phyloP scores from a whole-genome alignment of 106 monocot species.

The Ottelia alismoides region DNA sequence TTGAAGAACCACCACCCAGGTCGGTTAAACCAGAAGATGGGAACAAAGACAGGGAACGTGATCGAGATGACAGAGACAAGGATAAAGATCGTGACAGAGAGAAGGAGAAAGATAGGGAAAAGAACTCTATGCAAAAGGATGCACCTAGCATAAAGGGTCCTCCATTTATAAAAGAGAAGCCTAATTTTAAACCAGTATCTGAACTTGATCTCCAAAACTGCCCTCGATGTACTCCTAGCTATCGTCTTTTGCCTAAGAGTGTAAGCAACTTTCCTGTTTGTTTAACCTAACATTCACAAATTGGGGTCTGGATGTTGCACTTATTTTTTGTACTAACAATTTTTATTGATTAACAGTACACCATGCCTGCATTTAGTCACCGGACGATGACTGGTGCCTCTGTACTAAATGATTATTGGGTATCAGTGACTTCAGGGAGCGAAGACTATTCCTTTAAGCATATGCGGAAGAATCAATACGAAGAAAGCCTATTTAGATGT shows the following conservation, averaged over 20 bases:
- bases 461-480: constrained; percentile 97
- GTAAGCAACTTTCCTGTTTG: constrained; percentile 24
- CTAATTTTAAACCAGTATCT: constrained; percentile 77
- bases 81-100: constrained; percentile 63
- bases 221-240: constrained; percentile 80
- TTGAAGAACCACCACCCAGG: constrained; percentile 39
- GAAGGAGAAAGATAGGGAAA: constrained; percentile 55
- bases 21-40: constrained; percentile 55
- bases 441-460: constrained; percentile 99
- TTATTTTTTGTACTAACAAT: background rate
- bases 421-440: constrained; percentile 92
- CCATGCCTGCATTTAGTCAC: constrained; percentile 68
- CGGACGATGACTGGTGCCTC: constrained; percentile 63
- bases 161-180: constrained; percentile 62
- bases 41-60: constrained; percentile 50
- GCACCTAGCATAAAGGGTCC: constrained; percentile 35
- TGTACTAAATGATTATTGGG: constrained; percentile 90
- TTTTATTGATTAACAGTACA: constrained; percentile 33
- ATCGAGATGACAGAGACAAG: constrained; percentile 57
- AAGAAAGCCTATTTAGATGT: constrained; percentile 96
- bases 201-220: constrained; percentile 90
- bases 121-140: constrained; percentile 33
- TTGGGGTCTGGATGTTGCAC: constrained; percentile 1
- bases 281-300: background rate
- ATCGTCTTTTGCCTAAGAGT: constrained; percentile 80